Evolutionary conservation across 176 grass and related monocot species (phyloP), one percentile per base, ranked within the genome.

Genomic region (Musa beccarii): DNA sequence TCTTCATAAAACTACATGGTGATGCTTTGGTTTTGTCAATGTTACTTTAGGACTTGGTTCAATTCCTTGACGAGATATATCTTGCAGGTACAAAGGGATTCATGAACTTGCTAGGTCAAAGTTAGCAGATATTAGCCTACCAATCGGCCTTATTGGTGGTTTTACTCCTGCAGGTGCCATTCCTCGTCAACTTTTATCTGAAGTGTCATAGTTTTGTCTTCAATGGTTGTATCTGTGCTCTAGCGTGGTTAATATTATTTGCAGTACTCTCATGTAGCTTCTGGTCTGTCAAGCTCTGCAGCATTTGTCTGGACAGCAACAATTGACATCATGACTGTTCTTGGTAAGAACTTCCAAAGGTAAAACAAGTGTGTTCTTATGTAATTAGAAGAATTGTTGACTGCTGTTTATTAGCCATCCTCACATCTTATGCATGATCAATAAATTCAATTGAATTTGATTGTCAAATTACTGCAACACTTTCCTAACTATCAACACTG

Each of bases 291-390:
- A 78, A 98, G 94, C 73, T 98, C 94, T 24, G 87, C 94, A 43
- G 94, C 90, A 19, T 89, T 98, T 84, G 94, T 98, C n/a, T 98
- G 94, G 79, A 93, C 94, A 55, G 86, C 94, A 54, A 91, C 94
- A 78, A 91, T 93, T 82, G 79, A 90, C 78, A 98, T 93, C 59
- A 89, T 98, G 94, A 88, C 90, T 75, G n/a, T 85, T 77, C 84
- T 93, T 51, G 78, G 56, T 51, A 89, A 89, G 79, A 93, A 87
- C 91, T 89, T 59, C 84, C 88, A 34, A 93, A 98, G 94, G 94
- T 98, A 93, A 16, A 52, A 14, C 11, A 65, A 24, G 63, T 65
- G 63, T 20, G 23, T 65, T 1, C 10, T 65, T 25, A 65, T 20
- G 9, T 11, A 65, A 65, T 65, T 65, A 65, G 20, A 24, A 65